A percentile compares a stretch with the other conserved stretches of the same genome.
phyloP scores from a whole-genome alignment of 345 rosid genomes.

The Erucastrum elatum region DNA sequence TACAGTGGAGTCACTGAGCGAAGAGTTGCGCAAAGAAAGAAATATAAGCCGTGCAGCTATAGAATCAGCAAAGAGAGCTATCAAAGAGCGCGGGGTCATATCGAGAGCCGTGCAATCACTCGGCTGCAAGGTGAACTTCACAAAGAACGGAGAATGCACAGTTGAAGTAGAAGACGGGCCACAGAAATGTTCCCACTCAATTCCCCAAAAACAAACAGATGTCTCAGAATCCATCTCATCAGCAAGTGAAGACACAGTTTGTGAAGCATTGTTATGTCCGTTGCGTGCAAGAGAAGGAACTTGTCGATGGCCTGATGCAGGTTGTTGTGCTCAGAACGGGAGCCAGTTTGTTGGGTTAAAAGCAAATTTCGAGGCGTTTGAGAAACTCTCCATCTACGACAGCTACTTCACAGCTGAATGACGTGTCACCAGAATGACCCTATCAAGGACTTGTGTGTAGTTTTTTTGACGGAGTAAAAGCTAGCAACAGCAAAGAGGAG shows the following conservation, averaged over 20 bases:
- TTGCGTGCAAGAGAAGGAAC: slow-evolving; percentile 66
- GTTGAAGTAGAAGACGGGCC: slow-evolving; percentile 56
- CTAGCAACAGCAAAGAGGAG: slow-evolving; percentile 26
- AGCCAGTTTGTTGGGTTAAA: slow-evolving; percentile 81
- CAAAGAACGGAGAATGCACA: slow-evolving; percentile 55
- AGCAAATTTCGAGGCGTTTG: slow-evolving; percentile 89
- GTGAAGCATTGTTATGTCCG: slow-evolving; percentile 62
- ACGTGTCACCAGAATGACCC: slow-evolving; percentile 5
- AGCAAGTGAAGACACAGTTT: slow-evolving; percentile 51
- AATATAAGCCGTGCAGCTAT: slow-evolving; percentile 58
- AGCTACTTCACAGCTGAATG: slow-evolving; percentile 68
- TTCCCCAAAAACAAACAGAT: slow-evolving; percentile 50
- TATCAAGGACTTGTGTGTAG: neutral
- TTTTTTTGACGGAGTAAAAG: slow-evolving; percentile 32
- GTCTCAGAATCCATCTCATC: slow-evolving; percentile 66
- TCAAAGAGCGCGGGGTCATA: slow-evolving; percentile 64
- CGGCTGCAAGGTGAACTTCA: slow-evolving; percentile 84
- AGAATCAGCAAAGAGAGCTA: slow-evolving; percentile 67
- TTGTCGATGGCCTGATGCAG: slow-evolving; percentile 91
- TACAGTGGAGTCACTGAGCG: slow-evolving; percentile 55
- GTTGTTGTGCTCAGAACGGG: slow-evolving; percentile 81
- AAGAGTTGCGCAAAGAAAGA: slow-evolving; percentile 65
- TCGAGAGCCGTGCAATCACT: slow-evolving; percentile 78
- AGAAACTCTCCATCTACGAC: slow-evolving; percentile 71
- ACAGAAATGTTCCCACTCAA: slow-evolving; percentile 39